Percentiles rank a stretch among this genome's conserved stretches.
phyloP scores from a whole-genome alignment of 1,284 basidiomycete genomes.

The Sporisorium graminicola region DNA sequence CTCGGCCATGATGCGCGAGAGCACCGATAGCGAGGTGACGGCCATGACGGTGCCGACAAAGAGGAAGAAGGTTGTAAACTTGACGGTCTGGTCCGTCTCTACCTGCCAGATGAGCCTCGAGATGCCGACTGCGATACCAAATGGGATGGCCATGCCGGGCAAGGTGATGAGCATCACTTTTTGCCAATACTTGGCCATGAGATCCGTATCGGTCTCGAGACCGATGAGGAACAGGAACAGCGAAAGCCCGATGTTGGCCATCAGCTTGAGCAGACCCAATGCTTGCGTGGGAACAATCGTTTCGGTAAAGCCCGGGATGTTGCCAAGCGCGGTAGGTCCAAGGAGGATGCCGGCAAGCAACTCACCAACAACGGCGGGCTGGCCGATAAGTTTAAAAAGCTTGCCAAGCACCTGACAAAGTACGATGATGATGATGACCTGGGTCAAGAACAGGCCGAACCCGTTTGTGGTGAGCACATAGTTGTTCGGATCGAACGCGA shows the following conservation, averaged over 20 bases:
- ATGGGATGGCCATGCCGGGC: conserved; percentile 59
- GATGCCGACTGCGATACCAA: conserved; percentile 57
- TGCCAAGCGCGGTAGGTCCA: conserved; percentile 53
- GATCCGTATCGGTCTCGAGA: conserved; percentile 58
- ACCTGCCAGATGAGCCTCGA: conserved; percentile 49
- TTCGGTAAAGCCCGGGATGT: conserved; percentile 53
- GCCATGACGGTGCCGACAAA: conserved; percentile 63
- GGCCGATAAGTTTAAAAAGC: conserved; percentile 43
- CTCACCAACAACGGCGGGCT: conserved; percentile 55
- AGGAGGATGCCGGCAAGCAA: conserved; percentile 54
- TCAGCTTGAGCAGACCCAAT: conserved; percentile 47
- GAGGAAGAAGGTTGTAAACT: conserved; percentile 60
- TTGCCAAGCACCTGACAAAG: conserved; percentile 50
- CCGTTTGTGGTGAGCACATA: conserved; percentile 47
- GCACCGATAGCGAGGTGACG: conserved; percentile 53
- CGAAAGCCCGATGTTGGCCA: conserved; percentile 49
- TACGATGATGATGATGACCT: conserved; percentile 53
- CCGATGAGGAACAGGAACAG: conserved; percentile 60
- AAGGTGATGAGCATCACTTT: conserved; percentile 55
- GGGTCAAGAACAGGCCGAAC: conserved; percentile 51
- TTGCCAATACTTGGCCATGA: conserved; percentile 56
- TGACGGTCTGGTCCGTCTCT: conserved; percentile 46
- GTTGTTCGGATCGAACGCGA: conserved; percentile 46
- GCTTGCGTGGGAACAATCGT: conserved; percentile 45
- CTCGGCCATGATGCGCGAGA: conserved; percentile 57